phyloP scores from a whole-genome alignment of 441 rosid genomes.

The Erysimum pusillum region DNA sequence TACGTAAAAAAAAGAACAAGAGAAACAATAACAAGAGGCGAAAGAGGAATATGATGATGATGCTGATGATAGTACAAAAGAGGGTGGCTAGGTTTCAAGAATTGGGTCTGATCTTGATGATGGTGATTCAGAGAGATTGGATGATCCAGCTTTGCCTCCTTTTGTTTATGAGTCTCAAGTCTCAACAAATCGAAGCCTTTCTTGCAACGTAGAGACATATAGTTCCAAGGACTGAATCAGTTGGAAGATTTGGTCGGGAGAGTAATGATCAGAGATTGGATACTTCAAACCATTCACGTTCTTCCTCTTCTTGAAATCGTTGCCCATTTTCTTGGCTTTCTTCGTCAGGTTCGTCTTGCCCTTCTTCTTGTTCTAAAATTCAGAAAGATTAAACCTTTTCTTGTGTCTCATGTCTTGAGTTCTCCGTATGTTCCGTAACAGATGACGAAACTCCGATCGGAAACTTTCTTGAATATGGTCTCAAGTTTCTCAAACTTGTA shows the following conservation, averaged over 20 bases:
- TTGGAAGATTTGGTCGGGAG: constrained; percentile 11
- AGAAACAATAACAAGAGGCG: too few relatives aligned
- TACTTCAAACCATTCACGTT: neutral
- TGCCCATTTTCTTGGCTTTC: neutral
- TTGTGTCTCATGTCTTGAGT: neutral
- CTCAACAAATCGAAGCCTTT: constrained; percentile 15
- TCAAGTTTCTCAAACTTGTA: neutral
- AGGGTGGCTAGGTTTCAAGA: constrained; percentile 7
- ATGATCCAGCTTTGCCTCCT: neutral
- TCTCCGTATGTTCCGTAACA: constrained; percentile 16
- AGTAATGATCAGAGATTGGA: constrained; percentile 30
- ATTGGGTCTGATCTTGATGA: constrained; percentile 6
- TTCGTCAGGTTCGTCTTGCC: too few relatives aligned
- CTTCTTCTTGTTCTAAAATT: neutral
- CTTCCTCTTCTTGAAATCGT: neutral
- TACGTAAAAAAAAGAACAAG: too few relatives aligned
- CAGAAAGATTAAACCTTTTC: constrained; percentile 9
- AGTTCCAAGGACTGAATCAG: constrained; percentile 17
- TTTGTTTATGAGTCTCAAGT: neutral
- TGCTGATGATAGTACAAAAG: too few relatives aligned
- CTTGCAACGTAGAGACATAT: neutral
- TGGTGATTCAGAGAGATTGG: neutral
- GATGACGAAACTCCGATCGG: neutral
- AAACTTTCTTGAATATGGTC: constrained; percentile 22
- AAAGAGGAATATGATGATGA: too few relatives aligned